Percentiles rank a stretch among this genome's conserved stretches.
phyloP scores from a whole-genome alignment of 345 rosid species.

The Adansonia digitata region DNA sequence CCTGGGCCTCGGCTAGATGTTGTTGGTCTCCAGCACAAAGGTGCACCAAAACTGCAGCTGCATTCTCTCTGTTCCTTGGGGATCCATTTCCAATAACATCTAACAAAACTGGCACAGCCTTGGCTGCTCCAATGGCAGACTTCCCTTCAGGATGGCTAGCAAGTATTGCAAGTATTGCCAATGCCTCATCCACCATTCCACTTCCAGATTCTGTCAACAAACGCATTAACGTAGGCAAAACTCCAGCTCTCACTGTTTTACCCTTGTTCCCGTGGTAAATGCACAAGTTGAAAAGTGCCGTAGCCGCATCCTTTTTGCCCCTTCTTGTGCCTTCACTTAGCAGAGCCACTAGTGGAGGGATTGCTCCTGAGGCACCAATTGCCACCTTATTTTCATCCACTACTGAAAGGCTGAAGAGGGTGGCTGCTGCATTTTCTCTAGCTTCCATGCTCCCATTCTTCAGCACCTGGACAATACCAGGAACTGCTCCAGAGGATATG shows the following conservation, averaged over 20 bases:
- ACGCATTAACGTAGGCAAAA: constrained; percentile 54
- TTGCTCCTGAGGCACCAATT: constrained; percentile 78
- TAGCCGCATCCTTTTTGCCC: constrained; percentile 97
- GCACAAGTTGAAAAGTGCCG: constrained; percentile 91
- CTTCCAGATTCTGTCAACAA: constrained; percentile 72
- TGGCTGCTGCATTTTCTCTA: constrained; percentile 98
- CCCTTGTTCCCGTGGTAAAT: constrained; percentile 98
- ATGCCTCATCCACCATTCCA: constrained; percentile 75
- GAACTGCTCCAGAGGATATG: constrained; percentile 82
- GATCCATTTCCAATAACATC: constrained; percentile 64
- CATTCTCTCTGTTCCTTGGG: constrained; percentile 71
- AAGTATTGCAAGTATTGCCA: constrained; percentile 70
- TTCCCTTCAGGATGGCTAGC: constrained; percentile 77
- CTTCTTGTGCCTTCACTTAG: constrained; percentile 81
- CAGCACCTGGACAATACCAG: constrained; percentile 86
- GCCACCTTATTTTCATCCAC: constrained; percentile 90
- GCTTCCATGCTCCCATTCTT: constrained; percentile 99
- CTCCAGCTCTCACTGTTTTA: constrained; percentile 88
- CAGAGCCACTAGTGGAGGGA: constrained; percentile 72
- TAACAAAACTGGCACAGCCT: constrained; percentile 63
- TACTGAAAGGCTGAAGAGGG: constrained; percentile 93
- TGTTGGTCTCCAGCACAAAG: constrained; percentile 76
- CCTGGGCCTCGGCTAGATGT: constrained; percentile 65
- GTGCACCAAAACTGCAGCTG: constrained; percentile 80
- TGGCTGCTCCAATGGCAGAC: constrained; percentile 59